Evolutionary conservation across 2,329 filamentous ascomycete genomes (phyloP), one percentile per base, ranked within the genome.

Genomic region (Sporothrix curviconia): DNA sequence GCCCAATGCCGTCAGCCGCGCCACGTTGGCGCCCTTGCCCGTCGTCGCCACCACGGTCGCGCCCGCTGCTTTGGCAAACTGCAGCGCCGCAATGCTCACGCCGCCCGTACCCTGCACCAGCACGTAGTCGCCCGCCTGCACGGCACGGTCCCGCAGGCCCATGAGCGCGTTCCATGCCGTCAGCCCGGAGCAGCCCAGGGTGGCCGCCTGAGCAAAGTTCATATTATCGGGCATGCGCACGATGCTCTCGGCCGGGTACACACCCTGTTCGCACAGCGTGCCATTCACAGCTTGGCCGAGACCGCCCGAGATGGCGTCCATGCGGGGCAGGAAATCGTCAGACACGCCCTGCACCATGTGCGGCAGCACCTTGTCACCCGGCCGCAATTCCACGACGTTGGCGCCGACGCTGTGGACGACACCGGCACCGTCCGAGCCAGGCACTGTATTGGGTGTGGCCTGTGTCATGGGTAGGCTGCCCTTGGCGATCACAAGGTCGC

Each of bases 21-120:
- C 70, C 67, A 78, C 78, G 66, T 84, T 84, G 2, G 70, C 69
- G 0, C 68, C 64, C 0, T 75, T 77, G 1, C 77, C 80, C 0
- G 80, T 84, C 0, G 81, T 84, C 0, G 81, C 78, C 56, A 84
- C 81, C 52, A 84, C 79, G 7, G 67, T 74, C 0, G 80, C 81
- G 28, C 80, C 81, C 0, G 75, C 75, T 0, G 79, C 78, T 58
- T 68, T 64, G 39, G 72, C 72, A 50, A 74, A 69, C 68, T 80
- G 85, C n/a, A 87, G 68, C 3, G 78, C 85, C 59, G 86, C 86
- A 59, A 87, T 76, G 61, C 78, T 81, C 7, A 89, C 85, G 58
- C 85, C 85, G 19, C 86, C 85, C 0, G 84, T 88, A n/a, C 85
- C 86, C 69, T 88, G 83, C 1, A 84, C 84, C 34, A 89, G 75